These are phyloP conservation scores for Phytopythium vexans DNA, from an alignment of 352 stramenopile genomes.

Conservation along the genomic window DNA sequence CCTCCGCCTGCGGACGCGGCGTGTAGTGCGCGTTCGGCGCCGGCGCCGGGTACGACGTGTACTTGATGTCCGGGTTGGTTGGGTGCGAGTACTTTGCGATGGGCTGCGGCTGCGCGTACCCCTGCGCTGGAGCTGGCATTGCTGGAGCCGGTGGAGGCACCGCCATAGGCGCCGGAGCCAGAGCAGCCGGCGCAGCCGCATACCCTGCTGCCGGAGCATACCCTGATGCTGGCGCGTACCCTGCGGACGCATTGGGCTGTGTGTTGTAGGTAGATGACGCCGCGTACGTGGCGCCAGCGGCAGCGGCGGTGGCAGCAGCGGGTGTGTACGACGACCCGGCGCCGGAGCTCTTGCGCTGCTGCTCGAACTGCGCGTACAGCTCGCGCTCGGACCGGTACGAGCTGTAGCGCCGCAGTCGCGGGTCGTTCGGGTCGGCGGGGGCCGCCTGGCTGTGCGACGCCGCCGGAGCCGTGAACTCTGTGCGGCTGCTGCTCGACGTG, in stretches of 20 bases:
- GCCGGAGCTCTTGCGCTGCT: conserved; percentile 29
- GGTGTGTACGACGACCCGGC: neutral
- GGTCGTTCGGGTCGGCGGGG: conserved; percentile 48
- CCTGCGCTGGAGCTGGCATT: conserved; percentile 9
- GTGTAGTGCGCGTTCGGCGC: conserved; percentile 31
- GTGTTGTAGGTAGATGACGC: conserved; percentile 1
- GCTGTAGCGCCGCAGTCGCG: conserved; percentile 62
- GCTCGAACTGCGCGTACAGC: conserved; percentile 76
- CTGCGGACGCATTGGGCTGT: neutral
- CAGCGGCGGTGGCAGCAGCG: neutral
- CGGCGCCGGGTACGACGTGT: conserved; percentile 59
- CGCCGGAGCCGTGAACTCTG: conserved; percentile 19
- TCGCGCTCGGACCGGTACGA: conserved; percentile 81
- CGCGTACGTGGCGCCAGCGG: conserved; percentile 10
- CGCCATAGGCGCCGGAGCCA: conserved; percentile 5
- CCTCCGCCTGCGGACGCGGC: conserved; percentile 28
- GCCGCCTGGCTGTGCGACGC: conserved; percentile 14
- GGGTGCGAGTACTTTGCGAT: conserved; percentile 46
- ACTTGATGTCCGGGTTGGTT: conserved; percentile 49
- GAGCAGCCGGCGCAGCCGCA: neutral
- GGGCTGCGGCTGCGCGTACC: conserved; percentile 11
- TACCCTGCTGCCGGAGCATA: conserved; percentile 6
- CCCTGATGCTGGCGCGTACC: too few species aligned
- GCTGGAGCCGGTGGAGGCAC: conserved; percentile 4
- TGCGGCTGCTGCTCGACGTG: conserved; percentile 9